Base-by-base conservation (phyloP, 345 rosid genomes). In the Aquilaria malaccensis region DNA sequence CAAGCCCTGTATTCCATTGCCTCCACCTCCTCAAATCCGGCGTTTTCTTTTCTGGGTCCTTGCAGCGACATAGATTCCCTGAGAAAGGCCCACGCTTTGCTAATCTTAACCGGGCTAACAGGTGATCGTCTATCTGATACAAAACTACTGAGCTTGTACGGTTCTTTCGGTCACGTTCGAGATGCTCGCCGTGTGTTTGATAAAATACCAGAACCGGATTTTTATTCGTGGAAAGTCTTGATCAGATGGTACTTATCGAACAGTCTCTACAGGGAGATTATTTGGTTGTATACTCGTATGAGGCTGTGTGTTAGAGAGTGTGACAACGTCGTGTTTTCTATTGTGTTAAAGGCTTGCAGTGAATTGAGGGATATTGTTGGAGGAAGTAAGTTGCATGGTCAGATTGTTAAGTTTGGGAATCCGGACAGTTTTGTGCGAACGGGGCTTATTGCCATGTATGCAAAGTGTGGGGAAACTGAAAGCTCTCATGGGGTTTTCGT, bases 401-500 rank as follows among this genome's bases (percentile, higher is more conserved):
- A 76, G 12, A 66, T 85, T 29, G 50, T 89, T 54, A 88, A 84
- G 71, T 64, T 65, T 32, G 91, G 85, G 31, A 60, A 70, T 59
- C 77, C 62, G 1, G 96, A 85, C 64, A 65, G 78, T 67, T 79
- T 83, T 61, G 84, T 82, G 68, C 80, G 80, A 64, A 74, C 84
- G 10, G 91, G 89, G 68, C 87, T 93, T 33, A 70, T 87, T 11
- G 90, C 85, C 73, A 77, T 93, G 98, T 93, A 93, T 63, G 85
- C 88, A 6, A 87, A 89, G 74, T 80, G 90, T 45, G 76, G 88
- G 22, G 76, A 73, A 14, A 62, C 83, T 30, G 48, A 66, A 62
- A 79, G 55, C 62, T 79, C 90, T 45, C 52, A 69, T 33, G 61
- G 59, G 66, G 89, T 79, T 41, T 87, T 89, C 60, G 83, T 73